Evolutionary conservation across 108 stramenopile species (phyloP).

Genomic region (Conticribra weissflogii): DNA sequence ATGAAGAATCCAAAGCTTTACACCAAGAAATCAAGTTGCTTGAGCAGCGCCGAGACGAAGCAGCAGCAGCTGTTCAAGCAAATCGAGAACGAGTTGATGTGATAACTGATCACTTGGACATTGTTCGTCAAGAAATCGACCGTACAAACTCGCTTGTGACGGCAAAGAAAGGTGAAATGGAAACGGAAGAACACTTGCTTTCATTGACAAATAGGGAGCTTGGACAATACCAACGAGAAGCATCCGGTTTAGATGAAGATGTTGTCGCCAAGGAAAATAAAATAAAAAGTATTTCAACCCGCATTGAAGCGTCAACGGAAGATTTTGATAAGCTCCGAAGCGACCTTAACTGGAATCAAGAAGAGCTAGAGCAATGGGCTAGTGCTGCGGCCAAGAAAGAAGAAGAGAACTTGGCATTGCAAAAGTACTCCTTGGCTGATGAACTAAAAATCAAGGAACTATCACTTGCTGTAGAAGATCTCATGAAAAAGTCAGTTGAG

Average conservation of each 20-base stretch:
- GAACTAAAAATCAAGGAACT: constrained; percentile 79
- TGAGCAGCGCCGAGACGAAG: constrained; percentile 39
- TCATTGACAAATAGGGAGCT: constrained; percentile 67
- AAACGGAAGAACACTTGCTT: constrained; percentile 78
- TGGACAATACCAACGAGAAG: constrained; percentile 52
- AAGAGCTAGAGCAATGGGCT: constrained; percentile 92
- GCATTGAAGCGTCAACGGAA: constrained; percentile 69
- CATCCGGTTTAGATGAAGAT: constrained; percentile 23
- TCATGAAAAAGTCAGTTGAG: constrained; percentile 51
- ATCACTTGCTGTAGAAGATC: constrained; percentile 62
- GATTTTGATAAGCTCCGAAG: constrained; percentile 77
- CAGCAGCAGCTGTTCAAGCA: constrained; percentile 21
- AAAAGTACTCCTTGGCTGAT: constrained; percentile 81
- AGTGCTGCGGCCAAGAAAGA: constrained; percentile 87
- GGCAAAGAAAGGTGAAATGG: constrained; percentile 77
- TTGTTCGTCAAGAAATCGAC: constrained; percentile 78
- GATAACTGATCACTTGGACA: constrained; percentile 86
- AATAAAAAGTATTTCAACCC: constrained; percentile 57
- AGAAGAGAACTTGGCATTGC: constrained; percentile 76
- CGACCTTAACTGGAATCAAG: constrained; percentile 91
- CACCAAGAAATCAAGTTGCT: constrained; percentile 45
- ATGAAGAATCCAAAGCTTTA: constrained; percentile 43
- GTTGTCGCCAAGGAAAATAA: constrained; percentile 35
- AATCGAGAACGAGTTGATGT: constrained; percentile 67
- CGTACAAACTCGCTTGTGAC: constrained; percentile 80